Conservation (phyloP, 257 asterid genomes). For the Solanum neorickii region DNA sequence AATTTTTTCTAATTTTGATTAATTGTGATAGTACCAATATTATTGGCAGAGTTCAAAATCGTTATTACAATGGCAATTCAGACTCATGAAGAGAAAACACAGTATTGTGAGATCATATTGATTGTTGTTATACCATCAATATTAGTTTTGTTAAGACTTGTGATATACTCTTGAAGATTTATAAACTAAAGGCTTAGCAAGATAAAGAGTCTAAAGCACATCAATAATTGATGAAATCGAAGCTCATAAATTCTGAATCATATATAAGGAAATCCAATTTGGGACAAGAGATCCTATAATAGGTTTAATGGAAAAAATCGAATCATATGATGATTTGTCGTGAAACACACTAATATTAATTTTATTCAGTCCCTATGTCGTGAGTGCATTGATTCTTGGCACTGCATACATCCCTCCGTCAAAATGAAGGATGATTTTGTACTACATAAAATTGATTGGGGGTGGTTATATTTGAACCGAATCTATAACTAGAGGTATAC, state of each 20-base stretch:
- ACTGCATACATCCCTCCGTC: background rate
- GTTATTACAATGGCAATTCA: background rate
- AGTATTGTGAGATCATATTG: background rate
- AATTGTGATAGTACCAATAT: background rate
- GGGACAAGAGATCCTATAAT: background rate
- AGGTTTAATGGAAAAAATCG: background rate
- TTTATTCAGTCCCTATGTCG: background rate
- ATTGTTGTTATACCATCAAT: background rate
- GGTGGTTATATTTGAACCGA: background rate
- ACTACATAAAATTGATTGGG: background rate
- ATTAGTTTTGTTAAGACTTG: background rate
- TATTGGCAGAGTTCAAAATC: background rate
- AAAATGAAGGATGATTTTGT: background rate
- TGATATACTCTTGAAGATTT: background rate
- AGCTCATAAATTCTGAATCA: background rate
- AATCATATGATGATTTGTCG: background rate
- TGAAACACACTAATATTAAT: background rate
- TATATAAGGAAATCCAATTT: background rate
- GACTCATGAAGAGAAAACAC: background rate
- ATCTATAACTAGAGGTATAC: background rate
- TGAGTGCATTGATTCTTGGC: background rate
- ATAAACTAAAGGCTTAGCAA: background rate
- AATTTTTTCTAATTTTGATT: background rate
- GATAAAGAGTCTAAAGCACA: background rate
- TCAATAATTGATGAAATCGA: background rate